Evolutionary conservation across 2,329 filamentous ascomycete species (phyloP), one percentile per base, ranked within the genome.

Genomic region (Aspergillus caelatus): DNA sequence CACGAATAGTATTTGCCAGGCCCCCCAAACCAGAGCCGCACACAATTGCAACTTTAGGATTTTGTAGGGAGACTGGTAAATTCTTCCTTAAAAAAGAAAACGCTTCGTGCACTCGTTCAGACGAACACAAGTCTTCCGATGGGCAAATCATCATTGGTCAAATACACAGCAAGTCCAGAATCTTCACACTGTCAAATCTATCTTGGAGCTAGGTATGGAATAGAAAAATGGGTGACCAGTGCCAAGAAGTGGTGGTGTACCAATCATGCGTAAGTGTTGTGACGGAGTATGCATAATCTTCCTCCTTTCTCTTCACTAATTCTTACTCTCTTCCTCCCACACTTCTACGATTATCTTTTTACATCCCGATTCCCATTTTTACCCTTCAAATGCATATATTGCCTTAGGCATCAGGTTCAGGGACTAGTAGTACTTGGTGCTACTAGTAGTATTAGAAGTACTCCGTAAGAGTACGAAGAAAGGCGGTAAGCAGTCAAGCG

Each of bases 21-120:
- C 86, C 87, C 46, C 87, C 87, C 10, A 90, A 77, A 4, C 88
- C 88, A 57, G 86, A 89, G 36, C 88, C 88, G 72, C 88, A 90
- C 28, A 90, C 84, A 61, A 90, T 87, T 45, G 86, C 88, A 65
- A 89, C 82, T 62, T 81, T 80, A 12, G 88, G 88, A 2, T 77
- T 75, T 60, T 84, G 79, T n/a, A 88, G 73, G 19, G 73, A 64
- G 46, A 75, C 72, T 19, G 86, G 85, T n/a, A 89, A 73, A 54
- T 77, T 77, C 26, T 78, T 72, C 57, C 79, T 81, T 26, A 89
- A 74, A 68, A 83, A 85, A 19, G 77, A 70, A 59, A 80, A 80
- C 1, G 87, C 84, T 68, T 86, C 84, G 50, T 72, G 69, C n/a
- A 74, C 76, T 62, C 72, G 72, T n/a, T 74, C 69, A 46, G 72